Conservation (phyloP, 2,329 filamentous ascomycete species). For the Thelonectria blattea region DNA sequence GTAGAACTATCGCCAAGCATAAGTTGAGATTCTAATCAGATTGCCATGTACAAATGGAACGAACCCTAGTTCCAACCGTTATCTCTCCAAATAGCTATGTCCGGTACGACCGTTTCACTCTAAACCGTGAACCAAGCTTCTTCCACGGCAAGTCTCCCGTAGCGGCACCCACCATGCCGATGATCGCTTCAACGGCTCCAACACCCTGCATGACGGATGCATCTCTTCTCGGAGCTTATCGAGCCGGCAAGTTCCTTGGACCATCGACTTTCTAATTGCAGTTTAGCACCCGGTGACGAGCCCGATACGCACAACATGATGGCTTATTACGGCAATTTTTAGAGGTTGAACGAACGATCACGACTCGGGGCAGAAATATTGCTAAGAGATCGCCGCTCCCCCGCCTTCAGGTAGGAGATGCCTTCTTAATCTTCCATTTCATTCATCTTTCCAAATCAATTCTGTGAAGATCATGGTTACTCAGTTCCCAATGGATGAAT, state of each 20-base stretch:
- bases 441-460: not conserved
- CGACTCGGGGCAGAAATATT: not conserved
- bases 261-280: slow-evolving; percentile 13
- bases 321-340: not conserved
- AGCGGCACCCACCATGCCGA: too few relatives aligned
- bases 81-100: too few relatives aligned
- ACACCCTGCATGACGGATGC: too few relatives aligned
- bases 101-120: too few relatives aligned
- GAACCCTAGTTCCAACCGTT: too few relatives aligned
- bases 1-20: too few relatives aligned
- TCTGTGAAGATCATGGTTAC: fast-evolving
- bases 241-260: not conserved
- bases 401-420: too few relatives aligned
- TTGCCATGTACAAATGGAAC: too few relatives aligned
- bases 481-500: not conserved
- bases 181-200: too few relatives aligned
- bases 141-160: too few relatives aligned
- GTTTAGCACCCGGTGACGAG: slow-evolving; percentile 3
- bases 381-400: not conserved
- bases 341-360: not conserved
- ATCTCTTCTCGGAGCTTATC: slow-evolving; percentile 2
- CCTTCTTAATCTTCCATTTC: not conserved
- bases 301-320: not conserved
- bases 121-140: too few relatives aligned
- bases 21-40: too few relatives aligned